A percentile compares a stretch with the other conserved stretches of the same genome.
Evolutionary conservation across 306 rosid genomes (phyloP).

Genomic region (Hippophae tibetana): DNA sequence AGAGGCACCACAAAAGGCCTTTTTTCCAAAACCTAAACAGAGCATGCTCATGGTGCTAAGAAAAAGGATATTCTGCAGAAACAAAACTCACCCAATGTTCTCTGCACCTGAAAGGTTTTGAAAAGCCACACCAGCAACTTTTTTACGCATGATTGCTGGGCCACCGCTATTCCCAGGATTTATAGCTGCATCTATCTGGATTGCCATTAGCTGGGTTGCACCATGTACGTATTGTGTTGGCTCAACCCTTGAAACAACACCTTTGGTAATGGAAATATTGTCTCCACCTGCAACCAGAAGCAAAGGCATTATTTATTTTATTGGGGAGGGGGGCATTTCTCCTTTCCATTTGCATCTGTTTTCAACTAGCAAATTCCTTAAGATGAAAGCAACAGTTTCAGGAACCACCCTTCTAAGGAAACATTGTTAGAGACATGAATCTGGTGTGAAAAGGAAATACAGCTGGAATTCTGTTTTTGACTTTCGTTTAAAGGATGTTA

Average conservation of each 20-base stretch:
- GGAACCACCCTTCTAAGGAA: no score
- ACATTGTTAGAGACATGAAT: no score
- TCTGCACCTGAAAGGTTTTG: conserved; percentile 97
- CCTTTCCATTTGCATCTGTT: no score
- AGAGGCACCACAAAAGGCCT: no score
- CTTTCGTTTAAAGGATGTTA: no score
- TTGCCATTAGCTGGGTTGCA: conserved; percentile 80
- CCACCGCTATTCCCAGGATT: conserved; percentile 98
- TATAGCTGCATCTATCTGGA: conserved; percentile 91
- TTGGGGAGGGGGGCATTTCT: no score
- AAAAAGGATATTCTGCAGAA: conserved; percentile 1
- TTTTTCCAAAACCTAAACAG: no score
- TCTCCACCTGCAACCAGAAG: conserved; percentile 58
- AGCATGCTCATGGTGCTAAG: no score
- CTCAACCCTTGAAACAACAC: conserved; percentile 87
- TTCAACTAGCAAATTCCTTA: no score
- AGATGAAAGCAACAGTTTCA: no score
- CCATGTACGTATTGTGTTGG: conserved; percentile 91
- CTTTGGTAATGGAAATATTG: conserved; percentile 86
- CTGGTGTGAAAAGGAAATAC: no score
- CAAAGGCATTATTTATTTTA: background rate
- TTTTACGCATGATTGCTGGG: conserved; percentile 79
- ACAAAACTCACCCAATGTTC: conserved; percentile 66
- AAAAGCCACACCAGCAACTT: conserved; percentile 89
- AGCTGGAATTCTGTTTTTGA: no score